Evolutionary conservation across 768 basidiomycete species (phyloP).

Genomic region (Bullera alba): DNA sequence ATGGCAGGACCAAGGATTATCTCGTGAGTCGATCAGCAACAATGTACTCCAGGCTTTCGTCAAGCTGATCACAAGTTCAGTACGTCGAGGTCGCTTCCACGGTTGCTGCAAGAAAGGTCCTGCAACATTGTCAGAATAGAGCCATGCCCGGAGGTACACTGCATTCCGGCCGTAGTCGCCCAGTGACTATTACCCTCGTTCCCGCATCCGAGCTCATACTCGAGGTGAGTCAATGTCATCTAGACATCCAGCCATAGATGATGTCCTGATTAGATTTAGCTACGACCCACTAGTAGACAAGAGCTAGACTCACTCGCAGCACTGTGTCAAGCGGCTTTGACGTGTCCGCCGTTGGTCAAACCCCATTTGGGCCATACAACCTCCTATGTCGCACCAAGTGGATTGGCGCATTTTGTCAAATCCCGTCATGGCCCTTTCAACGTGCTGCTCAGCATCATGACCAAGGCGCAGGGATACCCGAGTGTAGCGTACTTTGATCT

Average conservation of each 20-base stretch:
- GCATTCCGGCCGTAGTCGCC: slow-evolving; percentile 18
- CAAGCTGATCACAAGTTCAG: slow-evolving; percentile 7
- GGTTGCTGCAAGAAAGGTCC: slow-evolving; percentile 23
- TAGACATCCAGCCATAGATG: not conserved
- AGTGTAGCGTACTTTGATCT: slow-evolving; percentile 39
- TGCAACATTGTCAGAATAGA: slow-evolving; percentile 29
- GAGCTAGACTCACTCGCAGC: slow-evolving; percentile 25
- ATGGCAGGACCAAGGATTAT: slow-evolving; percentile 37
- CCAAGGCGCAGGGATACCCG: slow-evolving; percentile 21
- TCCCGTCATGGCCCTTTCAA: slow-evolving; percentile 35
- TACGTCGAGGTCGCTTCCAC: slow-evolving; percentile 30
- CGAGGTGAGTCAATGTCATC: slow-evolving; percentile 15
- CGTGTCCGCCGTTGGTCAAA: slow-evolving; percentile 2
- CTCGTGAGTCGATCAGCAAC: slow-evolving; percentile 16
- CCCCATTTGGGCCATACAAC: not conserved
- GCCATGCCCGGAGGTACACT: slow-evolving; percentile 28
- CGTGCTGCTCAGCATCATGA: slow-evolving; percentile 31
- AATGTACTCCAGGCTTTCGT: no score
- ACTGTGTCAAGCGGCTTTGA: slow-evolving; percentile 31
- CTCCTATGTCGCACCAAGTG: slow-evolving; percentile 7
- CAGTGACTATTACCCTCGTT: slow-evolving; percentile 31
- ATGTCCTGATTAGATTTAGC: slow-evolving; percentile 15
- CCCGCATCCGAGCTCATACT: slow-evolving; percentile 23
- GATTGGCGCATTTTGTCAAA: slow-evolving; percentile 33
- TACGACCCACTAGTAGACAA: slow-evolving; percentile 26